Base-by-base conservation (phyloP, 2,329 filamentous ascomycete genomes). In the Aspergillus sp. region DNA sequence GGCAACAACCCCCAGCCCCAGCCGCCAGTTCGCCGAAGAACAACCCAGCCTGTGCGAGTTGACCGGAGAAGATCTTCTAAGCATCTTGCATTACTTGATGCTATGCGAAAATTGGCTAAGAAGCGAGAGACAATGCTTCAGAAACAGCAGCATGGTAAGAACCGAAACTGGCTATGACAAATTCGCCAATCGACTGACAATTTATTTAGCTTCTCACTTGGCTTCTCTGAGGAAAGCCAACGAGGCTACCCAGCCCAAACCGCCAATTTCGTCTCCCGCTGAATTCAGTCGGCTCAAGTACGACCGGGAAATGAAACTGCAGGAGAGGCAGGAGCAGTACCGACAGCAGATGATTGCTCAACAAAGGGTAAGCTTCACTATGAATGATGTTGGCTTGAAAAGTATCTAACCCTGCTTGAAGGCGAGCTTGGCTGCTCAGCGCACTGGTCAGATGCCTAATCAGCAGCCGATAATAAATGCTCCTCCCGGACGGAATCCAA, bases 41-140 rank as follows among this genome's bases (percentile, higher is more conserved):
- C 88, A 0, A 82, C 85, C 1, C 75, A 78, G 45, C 90, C 91
- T 3, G 71, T 93, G 29, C 79, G 88, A 40, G 91, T 98, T 5
- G 91, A 97, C 59, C 82, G 90, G 49, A 82, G 90, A 44, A 83
- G 88, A 51, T 88, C 89, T 51, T 87, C 90, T 50, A 88, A 90
- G 60, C 88, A 96, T 60, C 73, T 97, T 45, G 87, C 86, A 37
- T 77, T 97, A 57, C 84, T 98, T 53, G 91, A 97, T 67, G 88
- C 88, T 3, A 96, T 97, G 88, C 82, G 90, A 34, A 98, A 97
- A 64, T 68, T 95, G 38, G 90, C 90, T 1, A 94, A 95, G 74
- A 97, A 96, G 69, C 82, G 91, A 27, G 93, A 98, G 68, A 86
- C 86, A 8, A 78, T 81, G 27, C 73, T 82, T 27, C 89, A 93